Evolutionary conservation across 1,139 yeast species (phyloP), one percentile per base, ranked within the genome.

Genomic region (Geotrichum bryndzae): DNA sequence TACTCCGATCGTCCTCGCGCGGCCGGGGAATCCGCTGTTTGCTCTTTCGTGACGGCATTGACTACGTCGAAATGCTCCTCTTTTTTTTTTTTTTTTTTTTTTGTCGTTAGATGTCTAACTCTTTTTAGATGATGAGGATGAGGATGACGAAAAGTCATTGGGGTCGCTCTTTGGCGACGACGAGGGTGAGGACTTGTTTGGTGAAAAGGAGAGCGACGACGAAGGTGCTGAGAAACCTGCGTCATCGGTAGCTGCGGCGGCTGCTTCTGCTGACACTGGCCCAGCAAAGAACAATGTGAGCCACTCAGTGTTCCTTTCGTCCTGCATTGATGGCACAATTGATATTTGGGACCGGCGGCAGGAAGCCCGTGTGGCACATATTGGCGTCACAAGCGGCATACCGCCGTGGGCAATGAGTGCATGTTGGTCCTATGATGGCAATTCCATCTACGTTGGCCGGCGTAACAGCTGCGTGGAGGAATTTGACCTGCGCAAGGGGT

Each of bases 341-440:
- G 85, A 84, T 65, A 76, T 94, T 10, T 92, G 97, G 97, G 99
- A 94, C 73, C 76, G 82, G 4, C 80, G 99, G 64, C 73, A 81
- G 1, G 71, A 76, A 0, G 66, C 73, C 4, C 74, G 78, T 1
- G 87, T 85, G 0, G 80, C 86, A 2, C 78, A 82, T 51, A 74
- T 88, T 27, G 84, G 85, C 1, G 83, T 86, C 2, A 84, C 90
- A 0, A 78, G 81, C 6, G 84, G 84, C 0, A 82, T 86, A 0
- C 97, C 98, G 0, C 99, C 99, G 0, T 94, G 98, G 98, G 88
- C 96, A 74, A 86, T 88, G 82, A 73, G 76, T 57, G 86, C 96
- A 0, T 84, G 90, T 59, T 95, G 98, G 98, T 87, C 96, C 5
- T 79, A 80, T 61, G 86, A 87, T 69, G 99, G 99, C 8, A 86